Percentiles rank a stretch among this genome's conserved stretches.
Conservation (phyloP, 768 basidiomycete species). For the Kwoniella bestiolae region DNA sequence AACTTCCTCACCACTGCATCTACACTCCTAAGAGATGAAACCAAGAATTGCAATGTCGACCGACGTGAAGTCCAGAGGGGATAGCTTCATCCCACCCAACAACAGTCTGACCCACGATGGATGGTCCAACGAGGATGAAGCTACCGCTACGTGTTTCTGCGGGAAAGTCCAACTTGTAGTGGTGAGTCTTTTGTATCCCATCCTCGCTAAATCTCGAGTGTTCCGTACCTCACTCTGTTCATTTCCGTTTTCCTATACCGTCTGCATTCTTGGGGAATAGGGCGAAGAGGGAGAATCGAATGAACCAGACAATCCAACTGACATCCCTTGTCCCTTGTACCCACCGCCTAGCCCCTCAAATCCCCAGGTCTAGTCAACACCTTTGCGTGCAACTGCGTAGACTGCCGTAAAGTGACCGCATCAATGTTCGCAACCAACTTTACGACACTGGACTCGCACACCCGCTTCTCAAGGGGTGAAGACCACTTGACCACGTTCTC, state of each 20-base stretch:
- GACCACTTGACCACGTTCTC: constrained; percentile 35
- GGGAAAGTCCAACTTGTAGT: constrained; percentile 41
- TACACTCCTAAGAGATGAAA: too few species aligned
- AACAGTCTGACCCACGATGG: constrained; percentile 33
- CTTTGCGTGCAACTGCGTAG: constrained; percentile 49
- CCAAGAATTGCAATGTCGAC: too few species aligned
- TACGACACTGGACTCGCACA: constrained; percentile 31
- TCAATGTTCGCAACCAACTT: constrained; percentile 52
- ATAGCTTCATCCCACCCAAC: constrained; percentile 2
- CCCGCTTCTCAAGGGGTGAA: constrained; percentile 43
- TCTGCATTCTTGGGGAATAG: too few species aligned
- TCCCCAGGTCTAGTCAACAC: constrained; percentile 38
- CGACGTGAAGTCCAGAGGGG: too few species aligned
- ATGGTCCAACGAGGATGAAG: constrained; percentile 38
- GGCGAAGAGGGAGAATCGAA: too few species aligned
- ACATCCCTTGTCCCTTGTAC: too few species aligned
- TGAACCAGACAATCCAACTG: too few species aligned
- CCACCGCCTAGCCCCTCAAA: constrained; percentile 37
- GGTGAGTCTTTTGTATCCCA: too few species aligned
- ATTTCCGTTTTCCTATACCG: too few species aligned
- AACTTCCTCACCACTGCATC: too few species aligned
- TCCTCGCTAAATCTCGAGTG: too few species aligned
- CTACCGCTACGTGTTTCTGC: constrained; percentile 48
- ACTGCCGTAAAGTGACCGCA: constrained; percentile 49
- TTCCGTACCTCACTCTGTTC: too few species aligned